Base-by-base conservation (phyloP, 805 yeast species). In the Candida krabiensis region DNA sequence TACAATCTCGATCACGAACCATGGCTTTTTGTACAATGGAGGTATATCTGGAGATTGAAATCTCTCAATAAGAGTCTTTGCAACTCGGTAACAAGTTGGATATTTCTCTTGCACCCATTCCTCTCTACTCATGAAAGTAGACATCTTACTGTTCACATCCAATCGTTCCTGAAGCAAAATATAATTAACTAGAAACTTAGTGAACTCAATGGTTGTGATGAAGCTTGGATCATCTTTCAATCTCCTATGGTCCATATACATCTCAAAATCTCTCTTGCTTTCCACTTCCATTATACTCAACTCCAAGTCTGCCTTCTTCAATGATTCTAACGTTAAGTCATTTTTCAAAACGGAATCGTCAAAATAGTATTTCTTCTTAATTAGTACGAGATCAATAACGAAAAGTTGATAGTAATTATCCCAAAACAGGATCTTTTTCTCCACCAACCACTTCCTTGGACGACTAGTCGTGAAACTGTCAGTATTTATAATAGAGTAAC, bases 61-160 rank as follows among this genome's bases (percentile, higher is more conserved):
- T 9, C 27, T 34, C 6, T 21, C 14, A 11, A 58, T 43, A 3
- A 56, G 34, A 18, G 37, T 31, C 16, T 36, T 36, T 4, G 64
- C 56, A 25, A 48, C 45, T 14, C 43, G 33, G 34, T 38, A 47
- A 37, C 64, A 60, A 1, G 39, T 41, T 5, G 36, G 35, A 30
- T 57, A 52, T 30, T 52, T 49, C 5, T 32, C 22, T 11, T 28
- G 23, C 7, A 37, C 40, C 64, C 64, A 60, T 15, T 53, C 48
- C 13, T 45, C 38, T 28, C 51, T 37, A 13, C 42, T 33, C 54
- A 58, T 43, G 38, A 54, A 56, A 1, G 47, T 33, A 6, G 63
- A 53, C 59, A 60, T 53, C 38, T 49, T 53, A 26, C 58, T 44
- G 35, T 60, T 60, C 11, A 60, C 50, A 16, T 59, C 61, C 9